These are phyloP conservation scores for Pyrenula aspistea DNA, from an alignment of 495 filamentous ascomycete genomes.

Conservation along the genomic window DNA sequence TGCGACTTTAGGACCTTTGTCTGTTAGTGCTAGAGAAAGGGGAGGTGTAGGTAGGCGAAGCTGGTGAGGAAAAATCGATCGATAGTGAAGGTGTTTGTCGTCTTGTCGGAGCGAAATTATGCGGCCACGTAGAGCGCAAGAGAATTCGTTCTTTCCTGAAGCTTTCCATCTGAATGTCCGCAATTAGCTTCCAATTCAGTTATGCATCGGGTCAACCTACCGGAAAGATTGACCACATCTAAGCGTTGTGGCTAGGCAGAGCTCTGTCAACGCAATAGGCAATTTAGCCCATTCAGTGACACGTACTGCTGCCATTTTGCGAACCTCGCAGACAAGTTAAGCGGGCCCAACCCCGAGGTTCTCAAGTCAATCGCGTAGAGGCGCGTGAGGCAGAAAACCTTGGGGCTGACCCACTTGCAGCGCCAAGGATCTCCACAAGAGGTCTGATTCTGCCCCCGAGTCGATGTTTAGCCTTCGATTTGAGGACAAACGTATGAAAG, in stretches of 20 bases:
- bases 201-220: slow-evolving; percentile 17
- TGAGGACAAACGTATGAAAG: background rate
- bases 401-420: background rate
- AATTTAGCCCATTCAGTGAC: slow-evolving; percentile 68
- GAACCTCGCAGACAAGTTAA: background rate
- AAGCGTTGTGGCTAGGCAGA: slow-evolving; percentile 84
- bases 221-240: slow-evolving; percentile 86
- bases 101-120: slow-evolving; percentile 82
- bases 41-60: slow-evolving; percentile 19
- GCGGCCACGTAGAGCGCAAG: slow-evolving; percentile 74
- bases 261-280: slow-evolving; percentile 64
- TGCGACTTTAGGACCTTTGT: slow-evolving; percentile 10
- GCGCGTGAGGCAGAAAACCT: background rate
- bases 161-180: slow-evolving; percentile 75
- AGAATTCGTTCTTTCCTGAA: slow-evolving; percentile 71
- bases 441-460: background rate
- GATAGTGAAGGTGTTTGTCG: slow-evolving; percentile 66
- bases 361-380: background rate
- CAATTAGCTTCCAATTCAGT: too few species aligned
- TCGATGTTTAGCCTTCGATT: background rate
- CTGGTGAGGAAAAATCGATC: slow-evolving; percentile 42
- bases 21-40: slow-evolving; percentile 12
- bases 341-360: background rate
- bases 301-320: slow-evolving; percentile 15
- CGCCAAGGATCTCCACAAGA: background rate